Evolutionary conservation across 208 protist genomes (phyloP).

Genomic region (Crithidia expoeki): DNA sequence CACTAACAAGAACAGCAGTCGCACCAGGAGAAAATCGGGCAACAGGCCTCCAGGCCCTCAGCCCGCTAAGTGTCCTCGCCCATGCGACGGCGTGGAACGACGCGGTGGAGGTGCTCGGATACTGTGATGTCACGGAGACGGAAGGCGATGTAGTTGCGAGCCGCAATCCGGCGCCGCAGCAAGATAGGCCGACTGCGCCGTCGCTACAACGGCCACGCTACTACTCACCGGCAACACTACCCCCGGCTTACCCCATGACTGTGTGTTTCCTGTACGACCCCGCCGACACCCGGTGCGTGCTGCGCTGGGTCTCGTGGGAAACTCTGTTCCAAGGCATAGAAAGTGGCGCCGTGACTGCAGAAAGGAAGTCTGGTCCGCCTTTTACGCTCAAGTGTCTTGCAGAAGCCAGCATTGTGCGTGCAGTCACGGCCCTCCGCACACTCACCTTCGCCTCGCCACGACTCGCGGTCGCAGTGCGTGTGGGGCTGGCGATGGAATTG

Average conservation of each 20-base stretch:
- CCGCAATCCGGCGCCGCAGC: background rate
- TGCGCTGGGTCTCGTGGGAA: constrained; percentile 28
- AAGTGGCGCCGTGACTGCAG: background rate
- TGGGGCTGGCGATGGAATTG: constrained; percentile 27
- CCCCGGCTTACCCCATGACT: background rate
- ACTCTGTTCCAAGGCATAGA: constrained; percentile 12
- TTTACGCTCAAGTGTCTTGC: constrained; percentile 3
- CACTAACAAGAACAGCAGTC: background rate
- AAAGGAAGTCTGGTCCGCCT: background rate
- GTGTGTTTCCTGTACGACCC: constrained; percentile 31
- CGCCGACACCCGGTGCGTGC: constrained; percentile 30
- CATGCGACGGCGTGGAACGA: constrained; percentile 12
- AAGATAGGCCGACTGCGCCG: background rate
- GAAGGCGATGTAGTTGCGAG: background rate
- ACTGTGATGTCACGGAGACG: constrained; percentile 16
- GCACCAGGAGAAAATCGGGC: too few relatives aligned
- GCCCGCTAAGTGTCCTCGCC: constrained; percentile 15
- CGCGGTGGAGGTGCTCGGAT: constrained; percentile 16
- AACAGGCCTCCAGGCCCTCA: background rate
- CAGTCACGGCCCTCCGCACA: constrained; percentile 27
- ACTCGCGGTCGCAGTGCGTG: constrained; percentile 12
- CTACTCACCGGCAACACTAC: background rate
- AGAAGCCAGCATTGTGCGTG: constrained; percentile 6
- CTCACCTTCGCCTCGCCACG: constrained; percentile 22
- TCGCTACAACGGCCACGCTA: background rate